These are phyloP conservation scores for Trichosporon sp. DNA, from an alignment of 1,284 basidiomycete genomes.

Conservation along the genomic window DNA sequence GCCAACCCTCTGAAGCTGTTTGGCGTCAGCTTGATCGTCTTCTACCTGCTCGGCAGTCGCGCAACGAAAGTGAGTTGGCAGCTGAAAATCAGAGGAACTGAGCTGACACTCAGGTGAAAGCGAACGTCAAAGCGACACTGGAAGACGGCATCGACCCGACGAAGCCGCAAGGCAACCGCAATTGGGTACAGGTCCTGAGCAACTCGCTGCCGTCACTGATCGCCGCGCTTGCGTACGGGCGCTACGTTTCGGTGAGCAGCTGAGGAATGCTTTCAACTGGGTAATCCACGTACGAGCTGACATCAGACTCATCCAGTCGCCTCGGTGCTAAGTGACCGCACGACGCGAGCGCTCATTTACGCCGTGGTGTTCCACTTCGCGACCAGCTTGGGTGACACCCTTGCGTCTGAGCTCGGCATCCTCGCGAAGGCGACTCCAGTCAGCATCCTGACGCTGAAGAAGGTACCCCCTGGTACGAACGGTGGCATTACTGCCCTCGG, in stretches of 20 bases:
- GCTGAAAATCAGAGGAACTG: no score
- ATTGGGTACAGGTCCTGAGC: constrained; percentile 69
- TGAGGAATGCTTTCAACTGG: neutral
- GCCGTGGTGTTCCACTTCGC: constrained; percentile 25
- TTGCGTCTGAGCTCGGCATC: constrained; percentile 62
- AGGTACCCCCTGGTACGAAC: constrained; percentile 85
- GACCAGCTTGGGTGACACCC: constrained; percentile 35
- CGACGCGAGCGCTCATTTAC: constrained; percentile 18
- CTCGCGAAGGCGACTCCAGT: constrained; percentile 63
- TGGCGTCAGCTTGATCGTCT: constrained; percentile 68
- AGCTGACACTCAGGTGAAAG: constrained; percentile 47
- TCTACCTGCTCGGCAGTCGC: constrained; percentile 74
- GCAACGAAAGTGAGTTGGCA: constrained; percentile 73
- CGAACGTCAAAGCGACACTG: constrained; percentile 60
- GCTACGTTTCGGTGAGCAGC: constrained; percentile 39
- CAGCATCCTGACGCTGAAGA: constrained; percentile 66
- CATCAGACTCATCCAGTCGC: neutral
- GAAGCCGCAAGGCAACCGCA: constrained; percentile 61
- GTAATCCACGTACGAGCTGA: constrained; percentile 25
- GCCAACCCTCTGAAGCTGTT: constrained; percentile 54
- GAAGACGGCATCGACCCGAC: constrained; percentile 71
- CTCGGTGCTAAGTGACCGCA: constrained; percentile 18
- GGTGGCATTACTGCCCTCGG: constrained; percentile 76
- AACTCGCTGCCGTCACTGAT: constrained; percentile 69
- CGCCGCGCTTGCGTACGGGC: constrained; percentile 63